Conservation (phyloP, 2,329 filamentous ascomycete genomes). For the Fusarium ramigenum region DNA sequence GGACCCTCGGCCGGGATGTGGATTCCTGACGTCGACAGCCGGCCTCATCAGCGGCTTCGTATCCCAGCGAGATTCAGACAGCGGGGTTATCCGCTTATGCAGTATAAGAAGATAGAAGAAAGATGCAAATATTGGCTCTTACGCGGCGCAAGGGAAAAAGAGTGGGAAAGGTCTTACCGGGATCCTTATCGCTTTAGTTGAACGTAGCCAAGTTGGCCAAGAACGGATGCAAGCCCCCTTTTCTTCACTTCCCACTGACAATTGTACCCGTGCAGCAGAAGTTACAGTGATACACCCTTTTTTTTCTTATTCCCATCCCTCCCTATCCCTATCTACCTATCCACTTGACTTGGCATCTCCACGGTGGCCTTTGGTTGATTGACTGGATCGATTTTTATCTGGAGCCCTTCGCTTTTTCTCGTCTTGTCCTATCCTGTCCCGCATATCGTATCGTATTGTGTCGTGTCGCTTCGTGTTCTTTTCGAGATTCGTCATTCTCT, state of each 20-base stretch:
- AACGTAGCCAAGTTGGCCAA: conserved; percentile 23
- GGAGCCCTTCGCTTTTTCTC: conserved; percentile 15
- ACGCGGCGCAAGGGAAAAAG: conserved; percentile 8
- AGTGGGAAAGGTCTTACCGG: conserved; percentile 12
- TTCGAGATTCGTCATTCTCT: conserved; percentile 13
- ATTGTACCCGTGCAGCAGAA: not conserved
- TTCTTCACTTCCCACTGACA: conserved; percentile 3
- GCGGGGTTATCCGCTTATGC: not conserved
- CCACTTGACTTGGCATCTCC: conserved; percentile 26
- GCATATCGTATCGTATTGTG: not conserved
- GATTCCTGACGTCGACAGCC: not conserved
- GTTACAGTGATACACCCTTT: conserved; percentile 13
- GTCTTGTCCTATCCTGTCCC: not conserved
- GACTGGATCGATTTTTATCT: conserved; percentile 25
- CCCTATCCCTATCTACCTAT: conserved; percentile 9
- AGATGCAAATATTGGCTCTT: conserved; percentile 13
- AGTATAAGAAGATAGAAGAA: not conserved
- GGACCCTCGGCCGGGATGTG: not conserved
- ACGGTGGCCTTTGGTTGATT: conserved; percentile 25
- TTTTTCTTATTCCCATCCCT: conserved; percentile 1
- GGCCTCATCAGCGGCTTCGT: not conserved
- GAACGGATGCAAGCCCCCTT: conserved; percentile 18
- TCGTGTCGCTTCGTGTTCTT: conserved; percentile 3
- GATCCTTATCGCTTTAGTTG: conserved; percentile 15
- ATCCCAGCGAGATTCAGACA: not conserved